A percentile compares a stretch with the other conserved stretches of the same genome.
phyloP scores from a whole-genome alignment of 2,329 filamentous ascomycete genomes.

The Plectosphaerella cucumerina region DNA sequence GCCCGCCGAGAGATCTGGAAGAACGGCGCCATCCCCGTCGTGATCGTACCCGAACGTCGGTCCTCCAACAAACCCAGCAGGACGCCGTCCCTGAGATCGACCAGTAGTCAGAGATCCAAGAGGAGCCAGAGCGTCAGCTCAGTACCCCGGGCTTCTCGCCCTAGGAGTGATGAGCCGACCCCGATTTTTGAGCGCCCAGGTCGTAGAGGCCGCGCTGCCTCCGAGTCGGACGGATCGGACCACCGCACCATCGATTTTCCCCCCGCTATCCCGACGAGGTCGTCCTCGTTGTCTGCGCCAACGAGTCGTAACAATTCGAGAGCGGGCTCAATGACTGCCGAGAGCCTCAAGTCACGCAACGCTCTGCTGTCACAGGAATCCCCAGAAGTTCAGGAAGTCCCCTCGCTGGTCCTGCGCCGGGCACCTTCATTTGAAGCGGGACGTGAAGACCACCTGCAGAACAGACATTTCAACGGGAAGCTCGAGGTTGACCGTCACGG shows the following conservation, averaged over 20 bases:
- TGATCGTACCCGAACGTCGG: conserved; percentile 55
- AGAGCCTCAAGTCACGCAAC: conserved; percentile 55
- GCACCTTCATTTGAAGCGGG: conserved; percentile 29
- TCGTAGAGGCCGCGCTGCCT: conserved; percentile 36
- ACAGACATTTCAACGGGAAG: conserved; percentile 19
- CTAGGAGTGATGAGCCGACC: conserved; percentile 35
- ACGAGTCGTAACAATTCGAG: conserved; percentile 55
- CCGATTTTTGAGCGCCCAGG: conserved; percentile 38
- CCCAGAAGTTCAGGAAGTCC: conserved; percentile 18
- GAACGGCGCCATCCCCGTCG: conserved; percentile 57
- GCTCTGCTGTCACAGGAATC: conserved; percentile 20
- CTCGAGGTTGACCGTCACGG: conserved; percentile 46
- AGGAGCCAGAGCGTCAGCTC: conserved; percentile 50
- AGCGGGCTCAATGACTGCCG: conserved; percentile 51
- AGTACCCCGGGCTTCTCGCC: conserved; percentile 34
- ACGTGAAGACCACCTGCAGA: conserved; percentile 20
- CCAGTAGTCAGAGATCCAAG: conserved; percentile 53
- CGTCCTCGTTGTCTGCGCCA: conserved; percentile 59
- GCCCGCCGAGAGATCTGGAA: conserved; percentile 57
- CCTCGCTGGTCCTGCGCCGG: conserved; percentile 22
- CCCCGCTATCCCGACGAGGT: conserved; percentile 50
- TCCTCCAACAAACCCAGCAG: conserved; percentile 49
- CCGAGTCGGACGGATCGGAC: conserved; percentile 46
- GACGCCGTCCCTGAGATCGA: conserved; percentile 55
- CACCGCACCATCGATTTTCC: conserved; percentile 58